Percentiles rank a stretch among this genome's conserved stretches.
phyloP scores from a whole-genome alignment of 2,329 filamentous ascomycete species.

The Neonectria magnoliae region DNA sequence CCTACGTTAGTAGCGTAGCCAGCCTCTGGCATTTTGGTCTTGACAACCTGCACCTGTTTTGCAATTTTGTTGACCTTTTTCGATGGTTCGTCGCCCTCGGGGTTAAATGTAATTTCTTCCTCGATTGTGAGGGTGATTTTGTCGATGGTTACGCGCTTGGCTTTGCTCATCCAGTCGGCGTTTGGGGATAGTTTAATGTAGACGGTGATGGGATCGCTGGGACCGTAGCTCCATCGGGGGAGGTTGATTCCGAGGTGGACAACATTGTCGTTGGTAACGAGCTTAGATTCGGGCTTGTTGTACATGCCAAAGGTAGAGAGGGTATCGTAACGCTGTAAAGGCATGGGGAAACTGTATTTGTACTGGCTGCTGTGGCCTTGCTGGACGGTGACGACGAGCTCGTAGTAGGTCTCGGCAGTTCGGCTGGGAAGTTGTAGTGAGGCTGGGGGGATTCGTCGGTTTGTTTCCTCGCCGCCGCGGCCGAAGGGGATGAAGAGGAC shows the following conservation, averaged over 20 bases:
- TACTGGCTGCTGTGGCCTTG: constrained; percentile 88
- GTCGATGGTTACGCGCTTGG: constrained; percentile 89
- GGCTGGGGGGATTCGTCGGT: constrained; percentile 88
- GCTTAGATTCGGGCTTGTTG: constrained; percentile 90
- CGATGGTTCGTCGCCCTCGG: constrained; percentile 93
- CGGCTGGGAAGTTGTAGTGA: constrained; percentile 90
- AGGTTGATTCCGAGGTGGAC: constrained; percentile 92
- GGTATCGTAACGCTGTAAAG: constrained; percentile 93
- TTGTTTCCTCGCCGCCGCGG: constrained; percentile 88
- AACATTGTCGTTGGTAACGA: constrained; percentile 87
- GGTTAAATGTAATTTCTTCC: constrained; percentile 98
- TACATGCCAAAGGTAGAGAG: constrained; percentile 99
- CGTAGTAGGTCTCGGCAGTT: constrained; percentile 97
- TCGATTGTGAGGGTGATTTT: constrained; percentile 95
- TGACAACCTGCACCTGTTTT: constrained; percentile 83
- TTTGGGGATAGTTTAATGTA: constrained; percentile 96
- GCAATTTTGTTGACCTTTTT: constrained; percentile 89
- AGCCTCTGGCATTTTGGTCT: constrained; percentile 85
- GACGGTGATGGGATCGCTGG: constrained; percentile 92
- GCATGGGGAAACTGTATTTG: constrained; percentile 91
- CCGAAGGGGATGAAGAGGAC: constrained; percentile 97
- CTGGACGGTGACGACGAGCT: constrained; percentile 94
- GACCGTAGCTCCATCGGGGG: constrained; percentile 95
- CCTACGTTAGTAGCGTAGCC: constrained; percentile 95
- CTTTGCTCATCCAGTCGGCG: constrained; percentile 89